phyloP scores from a whole-genome alignment of 1,284 basidiomycete species.

The Leccinum ponderosum region DNA sequence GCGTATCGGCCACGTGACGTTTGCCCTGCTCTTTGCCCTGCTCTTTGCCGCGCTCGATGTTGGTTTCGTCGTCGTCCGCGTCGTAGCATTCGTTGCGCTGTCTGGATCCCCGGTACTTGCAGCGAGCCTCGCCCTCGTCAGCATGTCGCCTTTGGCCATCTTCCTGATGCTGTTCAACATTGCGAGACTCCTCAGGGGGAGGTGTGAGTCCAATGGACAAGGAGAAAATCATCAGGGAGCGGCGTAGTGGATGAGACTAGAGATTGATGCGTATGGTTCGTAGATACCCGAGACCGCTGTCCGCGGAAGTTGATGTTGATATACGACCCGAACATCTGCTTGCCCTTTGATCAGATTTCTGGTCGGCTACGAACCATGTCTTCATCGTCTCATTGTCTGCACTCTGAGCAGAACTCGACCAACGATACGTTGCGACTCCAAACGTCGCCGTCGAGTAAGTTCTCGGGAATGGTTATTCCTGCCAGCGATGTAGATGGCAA shows the following conservation, averaged over 20 bases:
- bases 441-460: not conserved
- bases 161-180: constrained; percentile 7
- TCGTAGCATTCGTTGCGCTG: constrained; percentile 14
- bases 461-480: not conserved
- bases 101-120: constrained; percentile 18
- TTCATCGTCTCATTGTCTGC: not conserved
- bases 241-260: not conserved
- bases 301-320: not conserved
- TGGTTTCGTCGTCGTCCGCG: constrained; percentile 19
- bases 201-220: not conserved
- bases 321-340: not conserved
- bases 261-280: not conserved
- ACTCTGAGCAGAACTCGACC: not conserved
- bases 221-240: constrained; percentile 4
- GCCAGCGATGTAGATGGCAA: not conserved
- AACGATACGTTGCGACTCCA: not conserved
- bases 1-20: constrained; percentile 12
- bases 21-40: constrained; percentile 15
- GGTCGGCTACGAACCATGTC: not conserved
- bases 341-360: not conserved
- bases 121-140: constrained; percentile 18
- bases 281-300: not conserved
- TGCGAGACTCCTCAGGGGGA: not conserved
- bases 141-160: constrained; percentile 8
- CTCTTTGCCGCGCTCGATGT: constrained; percentile 23